Evolutionary conservation across 2,329 filamentous ascomycete species (phyloP).

Genomic region (Tolypocladium capitatum): DNA sequence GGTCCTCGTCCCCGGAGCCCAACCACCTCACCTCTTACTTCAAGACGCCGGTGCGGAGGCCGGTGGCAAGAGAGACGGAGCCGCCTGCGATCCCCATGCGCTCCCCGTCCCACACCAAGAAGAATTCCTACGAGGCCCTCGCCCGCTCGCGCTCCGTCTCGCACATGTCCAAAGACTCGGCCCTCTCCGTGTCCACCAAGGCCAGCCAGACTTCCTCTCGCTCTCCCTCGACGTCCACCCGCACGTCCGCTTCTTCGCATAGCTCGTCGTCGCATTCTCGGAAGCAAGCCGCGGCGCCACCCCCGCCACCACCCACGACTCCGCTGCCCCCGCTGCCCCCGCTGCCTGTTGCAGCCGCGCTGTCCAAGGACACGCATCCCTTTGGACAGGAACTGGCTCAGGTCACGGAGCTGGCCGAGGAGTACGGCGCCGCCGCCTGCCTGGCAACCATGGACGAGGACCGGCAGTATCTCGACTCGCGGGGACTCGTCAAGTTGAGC

Average conservation of each 20-base stretch:
- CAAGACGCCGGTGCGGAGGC: constrained; percentile 34
- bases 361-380: constrained; percentile 43
- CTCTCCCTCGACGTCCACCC: constrained; percentile 42
- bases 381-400: constrained; percentile 86
- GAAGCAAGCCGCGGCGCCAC: constrained; percentile 14
- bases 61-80: constrained; percentile 22
- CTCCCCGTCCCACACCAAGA: constrained; percentile 79
- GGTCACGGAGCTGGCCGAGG: constrained; percentile 85
- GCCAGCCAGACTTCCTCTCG: constrained; percentile 42
- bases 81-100: constrained; percentile 55
- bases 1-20: constrained; percentile 42
- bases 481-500: constrained; percentile 59
- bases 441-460: constrained; percentile 51
- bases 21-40: constrained; percentile 60
- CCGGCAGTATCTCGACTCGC: constrained; percentile 51
- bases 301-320: too few relatives aligned
- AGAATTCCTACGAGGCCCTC: constrained; percentile 60
- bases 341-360: constrained; percentile 21
- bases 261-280: constrained; percentile 15
- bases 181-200: constrained; percentile 41
- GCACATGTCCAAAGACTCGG: constrained; percentile 41
- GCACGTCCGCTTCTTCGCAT: constrained; percentile 33
- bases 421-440: constrained; percentile 54
- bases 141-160: constrained; percentile 52
- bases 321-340: constrained; percentile 15